Conservation (phyloP, 768 basidiomycete genomes). For the Auricularia sp. region DNA sequence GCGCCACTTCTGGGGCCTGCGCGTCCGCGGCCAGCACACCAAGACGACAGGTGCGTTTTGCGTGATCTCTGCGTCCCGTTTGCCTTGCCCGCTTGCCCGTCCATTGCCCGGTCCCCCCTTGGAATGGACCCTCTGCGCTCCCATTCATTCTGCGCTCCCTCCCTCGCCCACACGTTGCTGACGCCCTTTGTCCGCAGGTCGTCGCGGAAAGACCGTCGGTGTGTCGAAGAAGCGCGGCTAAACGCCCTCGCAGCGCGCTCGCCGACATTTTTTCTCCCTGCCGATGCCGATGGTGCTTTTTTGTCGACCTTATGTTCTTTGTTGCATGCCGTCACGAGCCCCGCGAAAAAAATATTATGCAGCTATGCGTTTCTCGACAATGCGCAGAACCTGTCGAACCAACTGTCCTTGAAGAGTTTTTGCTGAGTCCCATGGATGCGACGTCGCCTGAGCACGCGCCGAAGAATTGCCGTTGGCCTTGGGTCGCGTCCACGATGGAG, state of each 20-base stretch:
- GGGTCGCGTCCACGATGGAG: too few species aligned
- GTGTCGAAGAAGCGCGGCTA: slow-evolving; percentile 84
- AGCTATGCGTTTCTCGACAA: not conserved
- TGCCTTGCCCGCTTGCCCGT: not conserved
- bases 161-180: not conserved
- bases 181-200: slow-evolving; percentile 38
- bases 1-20: slow-evolving; percentile 86
- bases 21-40: slow-evolving; percentile 97
- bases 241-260: slow-evolving; percentile 2
- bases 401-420: too few species aligned
- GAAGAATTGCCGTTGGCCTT: too few species aligned
- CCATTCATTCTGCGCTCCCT: not conserved
- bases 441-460: too few species aligned
- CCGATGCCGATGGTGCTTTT: not conserved
- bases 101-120: not conserved
- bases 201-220: slow-evolving; percentile 93
- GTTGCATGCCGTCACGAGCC: not conserved
- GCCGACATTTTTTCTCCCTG: not conserved
- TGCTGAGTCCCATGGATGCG: too few species aligned
- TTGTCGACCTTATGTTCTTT: not conserved
- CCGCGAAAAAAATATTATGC: not conserved
- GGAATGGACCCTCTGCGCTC: too few species aligned
- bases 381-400: too few species aligned
- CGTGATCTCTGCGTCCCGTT: too few species aligned
- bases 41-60: slow-evolving; percentile 76